Base-by-base conservation (phyloP, 1,139 yeast species). In the Geotrichum reessii region DNA sequence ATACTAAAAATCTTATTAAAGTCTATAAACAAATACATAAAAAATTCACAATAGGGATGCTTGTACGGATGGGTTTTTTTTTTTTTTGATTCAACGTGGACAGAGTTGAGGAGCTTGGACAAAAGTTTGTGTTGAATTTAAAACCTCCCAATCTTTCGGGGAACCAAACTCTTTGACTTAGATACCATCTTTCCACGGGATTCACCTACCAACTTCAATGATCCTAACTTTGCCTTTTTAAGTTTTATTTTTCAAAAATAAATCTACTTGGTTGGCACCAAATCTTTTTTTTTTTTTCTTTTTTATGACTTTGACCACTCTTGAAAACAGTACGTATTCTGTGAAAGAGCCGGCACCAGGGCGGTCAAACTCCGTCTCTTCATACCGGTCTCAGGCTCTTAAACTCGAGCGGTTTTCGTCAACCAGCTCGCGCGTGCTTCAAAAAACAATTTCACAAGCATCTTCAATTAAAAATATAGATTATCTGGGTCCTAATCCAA, bases 401-500 rank as follows among this genome's bases (percentile, higher is more conserved):
- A 53, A 33, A 51, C 56, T 53, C 17, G 56, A 57, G 37, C 48
- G 49, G 46, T 12, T 53, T 28, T 51, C 59, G 2, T 27, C 56
- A n/a, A 44, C 44, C 19, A 57, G 57, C 9, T 53, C 59, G 21
- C 44, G 56, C 11, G 46, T 53, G 12, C 54, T 57, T 11, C 47
- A 52, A 27, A 52, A 50, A 21, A 57, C 59, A 14, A 17, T 57
- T 2, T 53, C 57, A 19, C 59, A 57, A 37, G 59, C 56, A 7
- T 57, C 59, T 6, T 57, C 59, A 2, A 52, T 57, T 7, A 47
- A 44, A 19, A 33, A 49, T 24, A 33, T 33, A 28, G 50, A 22
- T 7, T 46, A 17, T 12, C 25, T 46, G 14, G 44, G 52, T 28
- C 25, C 52, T 12, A 24, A 12, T 8, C 44, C 44, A 6, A 19